A percentile compares a stretch with the other conserved stretches of the same genome.
phyloP scores from a whole-genome alignment of 306 rosid species.

The Glycine latifolia region DNA sequence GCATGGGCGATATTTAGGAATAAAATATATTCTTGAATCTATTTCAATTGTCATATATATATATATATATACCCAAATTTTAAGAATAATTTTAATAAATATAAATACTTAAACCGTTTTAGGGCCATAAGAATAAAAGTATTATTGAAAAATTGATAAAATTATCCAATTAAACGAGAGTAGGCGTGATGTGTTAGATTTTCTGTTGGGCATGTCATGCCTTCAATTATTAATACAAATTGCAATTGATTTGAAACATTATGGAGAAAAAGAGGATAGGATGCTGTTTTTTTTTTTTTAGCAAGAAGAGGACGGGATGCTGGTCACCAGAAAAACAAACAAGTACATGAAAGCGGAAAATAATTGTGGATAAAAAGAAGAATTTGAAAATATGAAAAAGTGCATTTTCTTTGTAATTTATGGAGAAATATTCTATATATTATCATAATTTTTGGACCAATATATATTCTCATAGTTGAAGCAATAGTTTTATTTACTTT shows the following conservation, averaged over 20 bases:
- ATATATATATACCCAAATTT: background rate
- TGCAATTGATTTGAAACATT: no score
- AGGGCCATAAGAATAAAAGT: background rate
- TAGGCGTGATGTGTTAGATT: slow-evolving; percentile 31
- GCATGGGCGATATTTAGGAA: background rate
- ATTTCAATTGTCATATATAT: background rate
- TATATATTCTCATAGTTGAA: no score
- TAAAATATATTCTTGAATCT: background rate
- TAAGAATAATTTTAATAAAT: background rate
- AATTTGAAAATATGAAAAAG: background rate
- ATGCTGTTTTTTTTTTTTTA: no score
- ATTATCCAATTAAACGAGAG: slow-evolving; percentile 5
- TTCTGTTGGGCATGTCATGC: background rate
- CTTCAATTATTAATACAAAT: background rate
- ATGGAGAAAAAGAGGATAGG: no score
- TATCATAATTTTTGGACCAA: no score
- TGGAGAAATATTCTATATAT: background rate
- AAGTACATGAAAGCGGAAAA: background rate
- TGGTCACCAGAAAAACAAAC: no score
- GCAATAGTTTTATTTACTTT: no score
- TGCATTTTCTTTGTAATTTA: background rate
- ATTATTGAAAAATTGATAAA: background rate
- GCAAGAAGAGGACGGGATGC: no score
- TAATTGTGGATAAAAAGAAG: background rate
- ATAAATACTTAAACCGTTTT: background rate